Evolutionary conservation across 305 asterid genomes (phyloP), one percentile per base, ranked within the genome.

Genomic region (Fraxinus sp.): DNA sequence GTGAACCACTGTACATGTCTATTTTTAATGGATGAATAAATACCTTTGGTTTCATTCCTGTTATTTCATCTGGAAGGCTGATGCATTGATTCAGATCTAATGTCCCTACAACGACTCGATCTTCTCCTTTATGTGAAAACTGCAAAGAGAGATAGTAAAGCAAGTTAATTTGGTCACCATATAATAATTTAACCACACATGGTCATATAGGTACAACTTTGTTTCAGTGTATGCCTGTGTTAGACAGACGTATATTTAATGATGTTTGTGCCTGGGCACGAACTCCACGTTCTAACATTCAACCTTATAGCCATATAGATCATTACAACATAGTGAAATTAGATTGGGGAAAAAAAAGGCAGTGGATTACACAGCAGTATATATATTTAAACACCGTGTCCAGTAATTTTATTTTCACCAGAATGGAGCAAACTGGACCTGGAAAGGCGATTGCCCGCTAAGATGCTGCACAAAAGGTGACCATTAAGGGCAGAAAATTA

Each of bases 61-160:
- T 36, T 79, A 94, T 86, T 92, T 94, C 99, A 86, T 91, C 92
- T 4, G 99, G 97, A 77, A 96, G 97, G 83, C 93, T 86, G 85
- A 92, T 43, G 82, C 99, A 94, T 85, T 96, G 99, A 85, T 93
- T 93, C 85, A 96, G 83, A 88, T 96, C 99, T 78, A 96, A 89
- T 39, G 95, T 91, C 75, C 97, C 99, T 66, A 96, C 97, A 28
- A 94, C 97, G 18, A 96, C 95, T 84, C 91, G 87, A 52, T 94
- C 91, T 83, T 80, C 94, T 59, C 91, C 91, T 57, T 89, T 86
- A 39, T 77, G 85, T 43, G 97, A 82, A 86, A 90, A 91, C 99
- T 96, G 88, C 83, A 87, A 85, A 46, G 39, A 81, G 18, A 81
- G 73, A 36, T 3, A 64, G 5, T 20, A 28, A 13, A 78, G 20